Percentiles rank a stretch among this genome's conserved stretches.
Conservation (phyloP, 202 grass and related monocot genomes). For the Musa balbisiana region DNA sequence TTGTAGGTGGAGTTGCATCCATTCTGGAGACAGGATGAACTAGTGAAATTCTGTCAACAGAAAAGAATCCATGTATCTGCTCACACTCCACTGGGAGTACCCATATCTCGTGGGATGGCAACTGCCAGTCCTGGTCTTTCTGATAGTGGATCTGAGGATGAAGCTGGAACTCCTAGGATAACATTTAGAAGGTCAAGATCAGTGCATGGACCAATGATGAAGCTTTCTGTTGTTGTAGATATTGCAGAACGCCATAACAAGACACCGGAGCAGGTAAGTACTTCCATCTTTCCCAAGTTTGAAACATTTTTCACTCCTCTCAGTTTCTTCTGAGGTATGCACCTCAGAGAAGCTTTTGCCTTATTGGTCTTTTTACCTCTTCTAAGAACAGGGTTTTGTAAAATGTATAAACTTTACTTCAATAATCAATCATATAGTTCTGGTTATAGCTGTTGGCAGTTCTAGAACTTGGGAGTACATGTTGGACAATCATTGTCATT, state of each 20-base stretch:
- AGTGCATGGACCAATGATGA: constrained; percentile 38
- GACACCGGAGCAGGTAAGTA: constrained; percentile 36
- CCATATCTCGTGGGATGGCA: constrained; percentile 20
- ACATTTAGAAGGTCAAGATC: constrained; percentile 39
- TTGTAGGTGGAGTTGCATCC: constrained; percentile 42
- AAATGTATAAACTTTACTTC: too few species aligned
- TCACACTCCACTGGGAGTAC: constrained; percentile 41
- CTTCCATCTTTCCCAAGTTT: neutral
- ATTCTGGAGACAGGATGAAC: constrained; percentile 41
- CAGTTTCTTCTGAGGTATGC: too few species aligned
- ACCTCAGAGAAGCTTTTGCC: too few species aligned
- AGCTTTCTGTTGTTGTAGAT: constrained; percentile 35
- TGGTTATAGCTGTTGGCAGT: too few species aligned
- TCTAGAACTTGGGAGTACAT: too few species aligned
- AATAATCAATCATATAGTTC: too few species aligned
- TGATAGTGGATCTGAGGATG: constrained; percentile 46
- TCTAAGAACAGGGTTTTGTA: too few species aligned
- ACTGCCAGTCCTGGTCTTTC: constrained; percentile 26
- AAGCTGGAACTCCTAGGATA: constrained; percentile 37
- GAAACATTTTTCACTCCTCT: too few species aligned
- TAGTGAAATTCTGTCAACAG: constrained; percentile 41
- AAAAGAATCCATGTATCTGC: constrained; percentile 43
- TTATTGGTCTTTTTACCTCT: too few species aligned
- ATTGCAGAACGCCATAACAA: constrained; percentile 35
- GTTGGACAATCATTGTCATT: too few species aligned